Percentiles rank a stretch among this genome's conserved stretches.
Conservation (phyloP, 2,329 filamentous ascomycete species). For the Pestalotiopsis fici region DNA sequence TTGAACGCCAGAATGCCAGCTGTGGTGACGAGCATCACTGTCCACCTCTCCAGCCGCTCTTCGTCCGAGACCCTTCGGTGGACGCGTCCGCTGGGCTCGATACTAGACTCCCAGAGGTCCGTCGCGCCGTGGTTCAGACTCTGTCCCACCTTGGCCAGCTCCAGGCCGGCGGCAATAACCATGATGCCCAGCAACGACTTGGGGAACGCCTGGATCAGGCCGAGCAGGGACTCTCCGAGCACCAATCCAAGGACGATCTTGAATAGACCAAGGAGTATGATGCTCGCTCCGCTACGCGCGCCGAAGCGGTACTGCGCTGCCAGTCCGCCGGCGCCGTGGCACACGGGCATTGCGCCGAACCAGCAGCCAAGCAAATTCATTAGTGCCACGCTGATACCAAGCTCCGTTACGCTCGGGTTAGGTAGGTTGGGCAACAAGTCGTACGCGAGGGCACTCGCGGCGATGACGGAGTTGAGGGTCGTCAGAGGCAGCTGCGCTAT, state of each 20-base stretch:
- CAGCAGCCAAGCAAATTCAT: conserved; percentile 88
- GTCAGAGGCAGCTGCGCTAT: conserved; percentile 89
- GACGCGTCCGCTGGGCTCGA: conserved; percentile 41
- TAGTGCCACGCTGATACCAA: conserved; percentile 77
- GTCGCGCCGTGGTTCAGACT: conserved; percentile 73
- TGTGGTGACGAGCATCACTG: conserved; percentile 86
- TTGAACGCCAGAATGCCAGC: conserved; percentile 81
- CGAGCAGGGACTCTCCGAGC: conserved; percentile 73
- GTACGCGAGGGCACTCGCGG: conserved; percentile 75
- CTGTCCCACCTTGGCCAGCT: conserved; percentile 83
- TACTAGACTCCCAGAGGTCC: conserved; percentile 60
- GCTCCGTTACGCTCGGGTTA: conserved; percentile 69
- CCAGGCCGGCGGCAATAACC: conserved; percentile 86
- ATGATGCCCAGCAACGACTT: conserved; percentile 79
- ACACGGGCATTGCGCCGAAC: conserved; percentile 95
- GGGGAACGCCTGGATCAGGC: conserved; percentile 72
- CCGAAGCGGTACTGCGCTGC: conserved; percentile 92
- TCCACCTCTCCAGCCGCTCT: conserved; percentile 77
- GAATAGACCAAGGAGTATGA: conserved; percentile 75
- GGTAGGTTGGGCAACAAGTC: conserved; percentile 74
- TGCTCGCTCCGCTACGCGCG: conserved; percentile 80
- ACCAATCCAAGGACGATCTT: conserved; percentile 78
- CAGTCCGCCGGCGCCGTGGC: conserved; percentile 87
- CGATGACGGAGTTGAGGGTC: conserved; percentile 89
- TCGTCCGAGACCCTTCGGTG: conserved; percentile 61